Percentiles rank a stretch among this genome's conserved stretches.
Evolutionary conservation across 768 basidiomycete species (phyloP).

Genomic region (Pleurotus sapidus): DNA sequence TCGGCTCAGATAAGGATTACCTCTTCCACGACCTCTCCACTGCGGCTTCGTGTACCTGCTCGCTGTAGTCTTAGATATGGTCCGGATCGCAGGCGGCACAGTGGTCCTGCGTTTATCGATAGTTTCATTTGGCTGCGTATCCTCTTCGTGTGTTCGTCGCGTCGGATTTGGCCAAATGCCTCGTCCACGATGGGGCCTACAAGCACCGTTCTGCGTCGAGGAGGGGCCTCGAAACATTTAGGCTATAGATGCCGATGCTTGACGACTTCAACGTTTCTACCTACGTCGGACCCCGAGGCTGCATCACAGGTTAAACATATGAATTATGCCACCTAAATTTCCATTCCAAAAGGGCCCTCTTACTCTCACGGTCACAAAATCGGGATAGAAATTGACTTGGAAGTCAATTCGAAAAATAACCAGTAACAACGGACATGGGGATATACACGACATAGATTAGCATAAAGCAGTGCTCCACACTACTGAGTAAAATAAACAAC

Average conservation of each 20-base stretch:
- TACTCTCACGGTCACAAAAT: not conserved
- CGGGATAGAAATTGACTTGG: not conserved
- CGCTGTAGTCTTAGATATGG: not conserved
- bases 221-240: not conserved
- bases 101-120: constrained; percentile 2
- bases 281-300: not conserved
- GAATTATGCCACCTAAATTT: no score
- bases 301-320: not conserved
- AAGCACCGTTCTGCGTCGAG: constrained; percentile 2
- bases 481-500: constrained; percentile 8
- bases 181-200: not conserved
- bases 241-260: not conserved
- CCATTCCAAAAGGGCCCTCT: not conserved
- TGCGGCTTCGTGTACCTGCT: not conserved
- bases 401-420: not conserved
- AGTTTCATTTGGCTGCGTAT: constrained; percentile 8
- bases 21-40: not conserved
- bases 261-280: not conserved
- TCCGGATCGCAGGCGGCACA: constrained; percentile 1
- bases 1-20: not conserved
- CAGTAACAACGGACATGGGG: not conserved
- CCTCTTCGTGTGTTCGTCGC: constrained; percentile 3
- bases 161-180: not conserved
- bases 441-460: constrained; percentile 7
- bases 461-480: constrained; percentile 6